Percentiles rank a stretch among this genome's conserved stretches.
Evolutionary conservation across 1,284 basidiomycete genomes (phyloP).

Genomic region (Chondrostereum purpureum): DNA sequence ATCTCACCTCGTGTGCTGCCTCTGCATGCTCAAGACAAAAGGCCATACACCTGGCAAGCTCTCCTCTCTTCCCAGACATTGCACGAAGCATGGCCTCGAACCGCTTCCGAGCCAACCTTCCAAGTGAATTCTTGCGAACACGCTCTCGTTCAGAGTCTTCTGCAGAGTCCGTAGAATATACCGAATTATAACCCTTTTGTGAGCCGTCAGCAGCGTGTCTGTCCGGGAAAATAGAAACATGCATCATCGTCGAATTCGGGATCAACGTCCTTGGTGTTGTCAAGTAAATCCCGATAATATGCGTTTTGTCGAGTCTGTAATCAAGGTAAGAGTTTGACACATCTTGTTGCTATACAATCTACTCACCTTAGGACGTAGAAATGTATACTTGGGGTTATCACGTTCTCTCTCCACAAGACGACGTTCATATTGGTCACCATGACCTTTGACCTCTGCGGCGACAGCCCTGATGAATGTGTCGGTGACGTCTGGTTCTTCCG

Average conservation of each 20-base stretch:
- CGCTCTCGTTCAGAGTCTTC: slow-evolving; percentile 89
- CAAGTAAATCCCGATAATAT: slow-evolving; percentile 73
- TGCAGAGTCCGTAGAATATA: slow-evolving; percentile 92
- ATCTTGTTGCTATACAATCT: slow-evolving; percentile 5
- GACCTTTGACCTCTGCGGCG: slow-evolving; percentile 76
- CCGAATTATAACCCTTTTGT: slow-evolving; percentile 77
- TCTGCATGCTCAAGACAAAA: slow-evolving; percentile 95
- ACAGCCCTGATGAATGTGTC: slow-evolving; percentile 82
- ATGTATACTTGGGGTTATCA: slow-evolving; percentile 77
- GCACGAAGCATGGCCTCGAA: slow-evolving; percentile 88
- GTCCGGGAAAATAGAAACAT: slow-evolving; percentile 18
- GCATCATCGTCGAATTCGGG: slow-evolving; percentile 86
- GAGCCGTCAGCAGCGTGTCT: slow-evolving; percentile 4
- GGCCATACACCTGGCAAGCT: slow-evolving; percentile 91
- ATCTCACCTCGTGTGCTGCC: slow-evolving; percentile 77
- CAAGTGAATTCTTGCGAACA: slow-evolving; percentile 66
- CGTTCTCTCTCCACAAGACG: slow-evolving; percentile 71
- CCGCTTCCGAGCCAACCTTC: slow-evolving; percentile 69
- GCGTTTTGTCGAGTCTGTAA: slow-evolving; percentile 73
- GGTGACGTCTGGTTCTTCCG: too few relatives aligned
- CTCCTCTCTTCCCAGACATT: slow-evolving; percentile 80
- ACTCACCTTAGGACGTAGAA: slow-evolving; percentile 68
- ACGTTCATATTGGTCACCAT: slow-evolving; percentile 75
- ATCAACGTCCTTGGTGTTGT: slow-evolving; percentile 51
- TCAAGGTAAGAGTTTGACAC: slow-evolving; percentile 6